phyloP scores from a whole-genome alignment of 1,284 basidiomycete species.

The Trametes versicolor region DNA sequence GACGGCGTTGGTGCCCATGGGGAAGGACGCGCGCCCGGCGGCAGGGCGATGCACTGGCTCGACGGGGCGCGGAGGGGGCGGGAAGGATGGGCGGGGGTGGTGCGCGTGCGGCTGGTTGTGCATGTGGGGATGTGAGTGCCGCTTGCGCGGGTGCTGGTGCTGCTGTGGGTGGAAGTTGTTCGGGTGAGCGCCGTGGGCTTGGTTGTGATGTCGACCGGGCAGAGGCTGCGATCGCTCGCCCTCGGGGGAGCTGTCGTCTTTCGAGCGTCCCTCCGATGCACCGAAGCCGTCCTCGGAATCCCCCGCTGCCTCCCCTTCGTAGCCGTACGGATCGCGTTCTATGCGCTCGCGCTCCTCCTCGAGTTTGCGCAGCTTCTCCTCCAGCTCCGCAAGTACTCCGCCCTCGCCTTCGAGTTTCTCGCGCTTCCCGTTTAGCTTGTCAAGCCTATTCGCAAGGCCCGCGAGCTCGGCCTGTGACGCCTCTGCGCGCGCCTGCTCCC shows the following conservation, averaged over 20 bases:
- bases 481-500: slow-evolving; percentile 56
- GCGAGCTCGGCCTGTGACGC: slow-evolving; percentile 51
- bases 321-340: slow-evolving; percentile 48
- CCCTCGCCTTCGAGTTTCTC: slow-evolving; percentile 63
- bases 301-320: slow-evolving; percentile 37
- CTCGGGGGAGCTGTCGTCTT: slow-evolving; percentile 30
- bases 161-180: slow-evolving; percentile 30
- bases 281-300: slow-evolving; percentile 25
- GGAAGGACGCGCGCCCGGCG: slow-evolving; percentile 33
- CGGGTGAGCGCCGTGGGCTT: slow-evolving; percentile 15
- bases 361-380: slow-evolving; percentile 50
- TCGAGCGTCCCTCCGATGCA: slow-evolving; percentile 26
- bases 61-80: slow-evolving; percentile 25
- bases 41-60: slow-evolving; percentile 39
- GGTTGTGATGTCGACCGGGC: slow-evolving; percentile 21
- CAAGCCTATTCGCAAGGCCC: slow-evolving; percentile 54
- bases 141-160: slow-evolving; percentile 40
- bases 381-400: slow-evolving; percentile 51
- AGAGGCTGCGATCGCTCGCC: slow-evolving; percentile 14
- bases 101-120: slow-evolving; percentile 31
- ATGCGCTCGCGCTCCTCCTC: slow-evolving; percentile 51
- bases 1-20: slow-evolving; percentile 28
- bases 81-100: slow-evolving; percentile 32
- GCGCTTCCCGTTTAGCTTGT: slow-evolving; percentile 61
- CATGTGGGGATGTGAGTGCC: slow-evolving; percentile 43